Percentiles rank a stretch among this genome's conserved stretches.
phyloP scores from a whole-genome alignment of 768 basidiomycete species.

The Pleurotus citrinopileatus region DNA sequence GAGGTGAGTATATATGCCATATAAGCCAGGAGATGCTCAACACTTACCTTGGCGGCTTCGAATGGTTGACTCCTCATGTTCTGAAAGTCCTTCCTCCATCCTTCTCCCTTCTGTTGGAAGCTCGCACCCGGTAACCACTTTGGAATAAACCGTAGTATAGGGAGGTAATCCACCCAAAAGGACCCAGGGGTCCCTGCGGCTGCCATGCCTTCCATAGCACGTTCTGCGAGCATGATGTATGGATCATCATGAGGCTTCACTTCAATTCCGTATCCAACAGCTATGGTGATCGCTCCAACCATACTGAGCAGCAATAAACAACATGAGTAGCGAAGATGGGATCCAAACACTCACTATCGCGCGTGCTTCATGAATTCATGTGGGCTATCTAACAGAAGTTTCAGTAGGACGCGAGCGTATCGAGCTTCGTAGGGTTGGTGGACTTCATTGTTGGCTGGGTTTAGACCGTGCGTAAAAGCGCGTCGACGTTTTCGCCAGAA shows the following conservation, averaged over 20 bases:
- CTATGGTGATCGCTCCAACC: slow-evolving; percentile 11
- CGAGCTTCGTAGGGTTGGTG: neutral
- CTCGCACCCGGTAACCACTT: neutral
- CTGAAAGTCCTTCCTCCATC: neutral
- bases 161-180: slow-evolving; percentile 24
- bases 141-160: slow-evolving; percentile 28
- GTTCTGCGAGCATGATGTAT: slow-evolving; percentile 20
- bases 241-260: slow-evolving; percentile 22
- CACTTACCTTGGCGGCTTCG: neutral
- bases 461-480: neutral
- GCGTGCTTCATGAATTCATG: neutral
- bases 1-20: no score
- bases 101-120: neutral
- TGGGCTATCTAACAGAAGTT: neutral
- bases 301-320: neutral
- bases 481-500: neutral
- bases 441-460: no score
- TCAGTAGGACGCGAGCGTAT: neutral
- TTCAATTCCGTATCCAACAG: slow-evolving; percentile 26
- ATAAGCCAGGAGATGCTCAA: neutral
- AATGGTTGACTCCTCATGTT: neutral
- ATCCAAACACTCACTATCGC: neutral
- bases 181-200: slow-evolving; percentile 18
- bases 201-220: slow-evolving; percentile 15
- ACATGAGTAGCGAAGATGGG: no score